These are phyloP conservation scores for Cinnamomum chago DNA, from an alignment of 164 flowering plant genomes.

Conservation along the genomic window DNA sequence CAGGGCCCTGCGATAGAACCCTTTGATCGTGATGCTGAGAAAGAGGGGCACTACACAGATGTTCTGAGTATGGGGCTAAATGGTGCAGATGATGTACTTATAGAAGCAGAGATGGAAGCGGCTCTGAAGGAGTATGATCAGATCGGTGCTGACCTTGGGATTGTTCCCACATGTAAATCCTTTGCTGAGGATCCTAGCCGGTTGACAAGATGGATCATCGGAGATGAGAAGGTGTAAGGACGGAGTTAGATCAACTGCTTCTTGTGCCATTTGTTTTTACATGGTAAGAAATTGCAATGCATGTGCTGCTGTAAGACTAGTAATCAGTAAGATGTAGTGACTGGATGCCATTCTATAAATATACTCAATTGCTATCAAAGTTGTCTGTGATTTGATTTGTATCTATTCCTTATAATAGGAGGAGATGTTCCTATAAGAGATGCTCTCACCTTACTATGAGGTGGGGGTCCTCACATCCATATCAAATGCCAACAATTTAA, in stretches of 20 bases:
- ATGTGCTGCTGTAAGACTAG: too few species aligned
- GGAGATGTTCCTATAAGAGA: too few species aligned
- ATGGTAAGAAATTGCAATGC: too few species aligned
- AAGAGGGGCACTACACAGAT: slow-evolving; percentile 69
- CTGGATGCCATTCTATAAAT: too few species aligned
- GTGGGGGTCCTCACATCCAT: too few species aligned
- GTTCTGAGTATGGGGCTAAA: slow-evolving; percentile 35
- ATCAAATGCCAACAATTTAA: too few species aligned
- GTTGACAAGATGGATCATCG: slow-evolving; percentile 72
- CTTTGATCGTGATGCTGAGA: slow-evolving; percentile 59
- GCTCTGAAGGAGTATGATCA: slow-evolving; percentile 55
- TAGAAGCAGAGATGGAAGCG: slow-evolving; percentile 73
- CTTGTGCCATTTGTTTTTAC: neutral
- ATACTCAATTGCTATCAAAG: too few species aligned
- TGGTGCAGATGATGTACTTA: slow-evolving; percentile 35
- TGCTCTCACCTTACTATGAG: too few species aligned
- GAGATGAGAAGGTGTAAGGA: slow-evolving; percentile 48
- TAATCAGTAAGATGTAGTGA: too few species aligned
- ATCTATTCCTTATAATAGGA: too few species aligned
- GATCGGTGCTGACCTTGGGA: slow-evolving; percentile 75
- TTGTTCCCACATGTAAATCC: slow-evolving; percentile 46
- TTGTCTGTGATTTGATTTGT: too few species aligned
- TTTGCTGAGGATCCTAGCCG: slow-evolving; percentile 62
- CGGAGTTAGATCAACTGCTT: slow-evolving; percentile 3
- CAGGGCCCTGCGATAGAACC: slow-evolving; percentile 80